Base-by-base conservation (phyloP, 306 rosid species). In the Cyclanthera cordifolia region DNA sequence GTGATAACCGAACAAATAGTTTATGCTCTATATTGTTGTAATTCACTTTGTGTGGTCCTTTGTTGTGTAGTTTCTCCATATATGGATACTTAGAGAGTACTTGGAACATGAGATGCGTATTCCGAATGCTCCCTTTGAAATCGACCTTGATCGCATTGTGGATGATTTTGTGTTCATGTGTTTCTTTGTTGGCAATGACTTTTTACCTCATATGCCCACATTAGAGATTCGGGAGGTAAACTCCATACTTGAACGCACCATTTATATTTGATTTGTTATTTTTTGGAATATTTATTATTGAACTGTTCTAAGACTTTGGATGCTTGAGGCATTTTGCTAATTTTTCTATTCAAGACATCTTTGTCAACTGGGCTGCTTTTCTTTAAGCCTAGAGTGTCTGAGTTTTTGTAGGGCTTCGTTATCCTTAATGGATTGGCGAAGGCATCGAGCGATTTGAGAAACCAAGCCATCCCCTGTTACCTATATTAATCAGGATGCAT, bases 201-300 rank as follows among this genome's bases (percentile, higher is more conserved):
- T 94, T 80, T 85, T 94, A 69, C 99, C 99, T 9, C 99, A 94
- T 74, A 90, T 94, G 99, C 97, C 99, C 30, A 94, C 97, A 3
- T 72, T 94, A 46, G 99, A 94, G 84, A 94, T 94, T 65, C 96
- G 99, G 20, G 99, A 94, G 97, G 99, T 94, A 70, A 59, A 82
- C 0, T 45, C 0, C 25, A n/a, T 72, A 27, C 9, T 15, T 72
- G 17, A 27, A 12, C 53, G 25, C 47, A n/a, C 54, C 39, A 46
- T 65, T 63, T 19, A 41, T 21, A n/a, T n/a, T n/a, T n/a, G n/a
- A n/a, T n/a, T n/a, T n/a, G n/a, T n/a, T n/a, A n/a, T n/a, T n/a
- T n/a, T n/a, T n/a, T n/a, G n/a, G n/a, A n/a, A n/a, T n/a, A n/a
- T n/a, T n/a, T n/a, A n/a, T n/a, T n/a, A 46, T 24, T 14, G 39